Conservation (phyloP, 495 filamentous ascomycete genomes). For the Talaromyces proteolyticus region DNA sequence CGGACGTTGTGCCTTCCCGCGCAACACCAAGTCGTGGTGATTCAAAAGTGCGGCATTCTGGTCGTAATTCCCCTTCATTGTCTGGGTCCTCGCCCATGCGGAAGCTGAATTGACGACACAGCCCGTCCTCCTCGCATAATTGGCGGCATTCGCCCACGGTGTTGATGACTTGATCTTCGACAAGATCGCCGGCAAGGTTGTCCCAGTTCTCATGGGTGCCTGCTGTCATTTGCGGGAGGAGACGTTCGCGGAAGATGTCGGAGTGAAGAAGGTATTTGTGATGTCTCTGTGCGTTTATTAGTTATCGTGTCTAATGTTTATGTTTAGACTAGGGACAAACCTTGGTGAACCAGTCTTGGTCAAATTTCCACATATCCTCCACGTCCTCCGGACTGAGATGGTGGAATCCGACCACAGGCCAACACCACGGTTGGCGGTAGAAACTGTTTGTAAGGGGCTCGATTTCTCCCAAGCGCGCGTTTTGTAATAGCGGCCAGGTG, state of each 20-base stretch:
- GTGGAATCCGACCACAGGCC: constrained; percentile 49
- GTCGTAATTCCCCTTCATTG: neutral
- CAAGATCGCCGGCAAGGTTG: constrained; percentile 30
- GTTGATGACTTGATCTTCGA: constrained; percentile 20
- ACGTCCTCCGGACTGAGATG: constrained; percentile 37
- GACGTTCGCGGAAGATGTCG: constrained; percentile 38
- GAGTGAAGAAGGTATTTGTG: constrained; percentile 31
- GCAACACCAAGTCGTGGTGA: constrained; percentile 27
- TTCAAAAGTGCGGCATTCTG: constrained; percentile 24
- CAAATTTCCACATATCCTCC: constrained; percentile 32
- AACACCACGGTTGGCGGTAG: constrained; percentile 48
- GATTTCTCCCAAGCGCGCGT: constrained; percentile 36
- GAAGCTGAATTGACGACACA: constrained; percentile 29
- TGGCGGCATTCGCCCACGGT: constrained; percentile 29
- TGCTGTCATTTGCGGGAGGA: constrained; percentile 28
- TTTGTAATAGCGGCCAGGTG: constrained; percentile 48
- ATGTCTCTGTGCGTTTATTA: constrained; percentile 17
- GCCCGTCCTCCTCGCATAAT: constrained; percentile 19
- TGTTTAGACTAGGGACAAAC: constrained; percentile 14
- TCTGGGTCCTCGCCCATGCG: constrained; percentile 18
- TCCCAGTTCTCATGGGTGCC: constrained; percentile 34
- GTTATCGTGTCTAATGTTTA: constrained; percentile 2
- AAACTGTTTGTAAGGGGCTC: constrained; percentile 34
- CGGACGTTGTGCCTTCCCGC: constrained; percentile 21
- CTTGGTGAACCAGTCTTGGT: constrained; percentile 30